Conservation (phyloP, 805 yeast genomes). For the Isabelozyma gotoi region DNA sequence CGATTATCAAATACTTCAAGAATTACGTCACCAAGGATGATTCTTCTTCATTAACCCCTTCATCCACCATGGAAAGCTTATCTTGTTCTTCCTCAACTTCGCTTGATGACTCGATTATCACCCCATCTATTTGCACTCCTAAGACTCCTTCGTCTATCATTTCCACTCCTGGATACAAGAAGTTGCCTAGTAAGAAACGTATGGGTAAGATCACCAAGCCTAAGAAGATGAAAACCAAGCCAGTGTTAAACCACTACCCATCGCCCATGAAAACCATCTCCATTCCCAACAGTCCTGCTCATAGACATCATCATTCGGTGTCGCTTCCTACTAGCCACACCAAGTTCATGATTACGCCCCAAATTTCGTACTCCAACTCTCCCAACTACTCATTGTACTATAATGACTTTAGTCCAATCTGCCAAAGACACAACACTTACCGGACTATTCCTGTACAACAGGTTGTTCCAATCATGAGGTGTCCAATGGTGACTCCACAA, state of each 20-base stretch:
- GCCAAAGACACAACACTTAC: background rate
- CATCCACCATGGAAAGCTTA: background rate
- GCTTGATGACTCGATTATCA: background rate
- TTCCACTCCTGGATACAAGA: background rate
- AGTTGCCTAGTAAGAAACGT: background rate
- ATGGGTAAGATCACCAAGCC: background rate
- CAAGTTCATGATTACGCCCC: constrained; percentile 3
- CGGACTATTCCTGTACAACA: background rate
- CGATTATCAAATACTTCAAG: constrained; percentile 8
- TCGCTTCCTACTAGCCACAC: background rate
- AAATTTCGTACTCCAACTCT: constrained; percentile 2
- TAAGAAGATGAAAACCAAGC: background rate
- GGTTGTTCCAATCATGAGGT: background rate
- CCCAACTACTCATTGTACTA: background rate
- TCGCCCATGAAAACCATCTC: constrained; percentile 3
- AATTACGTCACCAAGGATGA: constrained; percentile 2
- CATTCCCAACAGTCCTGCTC: constrained; percentile 8
- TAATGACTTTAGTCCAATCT: background rate
- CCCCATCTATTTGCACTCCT: background rate
- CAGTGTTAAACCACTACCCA: background rate
- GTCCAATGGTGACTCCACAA: background rate
- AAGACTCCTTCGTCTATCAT: constrained; percentile 2
- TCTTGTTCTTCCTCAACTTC: background rate
- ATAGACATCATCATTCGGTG: constrained; percentile 1
- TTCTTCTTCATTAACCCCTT: background rate